A percentile compares a stretch with the other conserved stretches of the same genome.
These are phyloP conservation scores for Hymenoscyphus linearis DNA, from an alignment of 2,329 filamentous ascomycete genomes.

Conservation along the genomic window DNA sequence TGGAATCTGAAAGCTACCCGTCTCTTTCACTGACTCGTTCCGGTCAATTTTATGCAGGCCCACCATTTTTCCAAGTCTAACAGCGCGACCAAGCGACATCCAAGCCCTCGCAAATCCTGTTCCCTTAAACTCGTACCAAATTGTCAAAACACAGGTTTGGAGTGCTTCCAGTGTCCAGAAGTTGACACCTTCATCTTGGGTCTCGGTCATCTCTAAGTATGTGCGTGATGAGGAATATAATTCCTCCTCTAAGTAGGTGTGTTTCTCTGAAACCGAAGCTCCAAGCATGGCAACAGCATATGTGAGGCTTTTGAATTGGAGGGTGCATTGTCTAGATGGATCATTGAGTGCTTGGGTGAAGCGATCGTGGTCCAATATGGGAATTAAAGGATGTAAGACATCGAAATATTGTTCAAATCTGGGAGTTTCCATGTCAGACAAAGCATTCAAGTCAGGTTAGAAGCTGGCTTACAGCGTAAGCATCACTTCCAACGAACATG, in stretches of 20 bases:
- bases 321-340: not conserved
- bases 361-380: not conserved
- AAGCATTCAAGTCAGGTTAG: not conserved
- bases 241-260: not conserved
- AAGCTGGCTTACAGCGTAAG: not conserved
- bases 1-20: not conserved
- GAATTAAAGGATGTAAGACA: not conserved
- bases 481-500: not conserved
- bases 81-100: not conserved
- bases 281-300: not conserved
- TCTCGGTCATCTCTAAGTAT: not conserved
- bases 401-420: not conserved
- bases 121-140: not conserved
- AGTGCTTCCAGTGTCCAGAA: not conserved
- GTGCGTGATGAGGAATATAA: not conserved
- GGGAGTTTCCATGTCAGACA: not conserved
- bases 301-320: not conserved
- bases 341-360: not conserved
- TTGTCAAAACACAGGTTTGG: not conserved
- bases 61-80: not conserved
- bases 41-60: not conserved
- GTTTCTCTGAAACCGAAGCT: not conserved
- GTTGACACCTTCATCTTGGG: not conserved
- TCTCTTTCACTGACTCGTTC: not conserved
- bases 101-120: not conserved